These are phyloP conservation scores for Penicillium fimorum DNA, from an alignment of 495 filamentous ascomycete species.

Conservation along the genomic window DNA sequence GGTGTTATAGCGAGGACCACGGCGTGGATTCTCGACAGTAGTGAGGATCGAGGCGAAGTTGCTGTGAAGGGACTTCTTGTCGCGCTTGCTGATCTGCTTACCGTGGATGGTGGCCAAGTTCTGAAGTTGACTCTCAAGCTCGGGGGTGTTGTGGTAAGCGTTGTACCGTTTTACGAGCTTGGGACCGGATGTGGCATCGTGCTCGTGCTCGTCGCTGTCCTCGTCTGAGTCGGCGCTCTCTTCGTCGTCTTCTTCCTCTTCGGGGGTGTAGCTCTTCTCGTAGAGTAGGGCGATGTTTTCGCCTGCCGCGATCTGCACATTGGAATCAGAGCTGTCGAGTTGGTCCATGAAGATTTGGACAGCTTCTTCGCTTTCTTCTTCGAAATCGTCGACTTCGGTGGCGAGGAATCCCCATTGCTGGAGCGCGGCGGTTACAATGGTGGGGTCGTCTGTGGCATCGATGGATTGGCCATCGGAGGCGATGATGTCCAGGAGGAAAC, in stretches of 20 bases:
- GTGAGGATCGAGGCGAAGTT: slow-evolving; percentile 82
- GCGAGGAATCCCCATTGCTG: slow-evolving; percentile 87
- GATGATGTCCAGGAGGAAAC: slow-evolving; percentile 80
- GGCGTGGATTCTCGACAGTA: slow-evolving; percentile 74
- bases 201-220: slow-evolving; percentile 48
- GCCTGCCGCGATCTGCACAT: slow-evolving; percentile 82
- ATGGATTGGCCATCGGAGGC: slow-evolving; percentile 78
- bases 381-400: slow-evolving; percentile 78
- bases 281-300: slow-evolving; percentile 88
- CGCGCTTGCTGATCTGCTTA: slow-evolving; percentile 73
- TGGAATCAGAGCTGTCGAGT: slow-evolving; percentile 70
- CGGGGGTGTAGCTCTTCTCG: slow-evolving; percentile 71
- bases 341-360: slow-evolving; percentile 91
- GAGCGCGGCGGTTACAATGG: slow-evolving; percentile 78
- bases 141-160: slow-evolving; percentile 54
- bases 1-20: slow-evolving; percentile 68
- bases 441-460: slow-evolving; percentile 68
- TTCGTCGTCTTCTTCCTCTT: slow-evolving; percentile 62
- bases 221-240: slow-evolving; percentile 49
- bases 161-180: slow-evolving; percentile 62
- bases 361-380: slow-evolving; percentile 66
- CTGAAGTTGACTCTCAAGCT: slow-evolving; percentile 53
- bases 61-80: slow-evolving; percentile 72
- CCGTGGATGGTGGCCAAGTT: slow-evolving; percentile 59
- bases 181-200: slow-evolving; percentile 48